A percentile compares a stretch with the other conserved stretches of the same genome.
Conservation (phyloP, 768 basidiomycete genomes). For the Paxillus ammoniavirescens region DNA sequence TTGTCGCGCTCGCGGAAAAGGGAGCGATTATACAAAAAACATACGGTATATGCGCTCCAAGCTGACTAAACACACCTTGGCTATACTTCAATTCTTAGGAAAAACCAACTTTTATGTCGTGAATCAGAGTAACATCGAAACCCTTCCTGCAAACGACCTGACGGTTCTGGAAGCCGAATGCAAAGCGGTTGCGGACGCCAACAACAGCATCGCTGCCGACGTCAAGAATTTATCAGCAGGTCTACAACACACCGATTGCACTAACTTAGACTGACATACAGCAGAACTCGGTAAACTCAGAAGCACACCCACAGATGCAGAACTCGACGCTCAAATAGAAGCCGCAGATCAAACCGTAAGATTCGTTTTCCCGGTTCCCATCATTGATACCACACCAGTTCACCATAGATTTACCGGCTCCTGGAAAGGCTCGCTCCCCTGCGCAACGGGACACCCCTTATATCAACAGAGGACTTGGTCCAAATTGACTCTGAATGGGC, state of each 20-base stretch:
- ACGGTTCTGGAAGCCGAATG: constrained; percentile 59
- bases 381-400: constrained; percentile 2
- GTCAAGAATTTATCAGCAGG: constrained; percentile 43
- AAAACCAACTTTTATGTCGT: constrained; percentile 87
- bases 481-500: constrained; percentile 72
- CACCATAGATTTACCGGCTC: constrained; percentile 47
- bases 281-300: constrained; percentile 67
- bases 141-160: constrained; percentile 61
- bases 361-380: constrained; percentile 7
- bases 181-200: constrained; percentile 55
- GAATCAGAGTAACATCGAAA: constrained; percentile 72
- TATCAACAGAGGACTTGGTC: constrained; percentile 70
- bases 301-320: constrained; percentile 64
- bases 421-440: constrained; percentile 58
- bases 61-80: neutral
- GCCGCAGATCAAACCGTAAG: constrained; percentile 54
- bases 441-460: constrained; percentile 57
- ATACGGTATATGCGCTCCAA: constrained; percentile 55
- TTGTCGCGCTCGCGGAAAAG: constrained; percentile 79
- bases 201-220: constrained; percentile 50
- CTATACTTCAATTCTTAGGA: constrained; percentile 39
- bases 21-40: constrained; percentile 78
- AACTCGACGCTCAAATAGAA: constrained; percentile 57
- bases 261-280: constrained; percentile 8
- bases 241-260: constrained; percentile 1